Evolutionary conservation across 768 basidiomycete genomes (phyloP).

Genomic region (Mycena venus): DNA sequence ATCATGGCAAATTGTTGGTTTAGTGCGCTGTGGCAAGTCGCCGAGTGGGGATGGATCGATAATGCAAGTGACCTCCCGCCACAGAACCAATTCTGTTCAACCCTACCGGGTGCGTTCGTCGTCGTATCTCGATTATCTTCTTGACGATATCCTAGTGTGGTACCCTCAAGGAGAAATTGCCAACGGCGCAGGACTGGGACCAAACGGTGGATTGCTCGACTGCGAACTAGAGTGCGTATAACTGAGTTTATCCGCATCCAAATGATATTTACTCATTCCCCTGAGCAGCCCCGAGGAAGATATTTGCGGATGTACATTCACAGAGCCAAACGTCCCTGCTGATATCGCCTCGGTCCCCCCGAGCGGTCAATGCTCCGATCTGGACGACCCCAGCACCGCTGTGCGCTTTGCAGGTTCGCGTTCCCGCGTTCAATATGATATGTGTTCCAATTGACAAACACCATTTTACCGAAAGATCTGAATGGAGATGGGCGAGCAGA

Average conservation of each 20-base stretch:
- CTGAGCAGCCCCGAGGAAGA: background rate
- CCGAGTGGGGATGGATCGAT: constrained; percentile 15
- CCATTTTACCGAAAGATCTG: background rate
- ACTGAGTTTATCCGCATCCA: background rate
- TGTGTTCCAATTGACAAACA: background rate
- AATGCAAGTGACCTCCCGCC: background rate
- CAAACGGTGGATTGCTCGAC: constrained; percentile 7
- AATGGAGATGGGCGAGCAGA: constrained; percentile 11
- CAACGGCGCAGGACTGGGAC: background rate
- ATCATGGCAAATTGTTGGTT: constrained; percentile 7
- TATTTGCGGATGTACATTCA: background rate
- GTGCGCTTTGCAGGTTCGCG: constrained; percentile 12
- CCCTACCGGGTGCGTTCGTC: background rate
- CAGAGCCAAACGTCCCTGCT: background rate
- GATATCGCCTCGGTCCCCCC: background rate
- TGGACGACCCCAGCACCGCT: constrained; percentile 6
- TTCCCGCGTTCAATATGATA: too few species aligned
- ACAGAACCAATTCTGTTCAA: background rate
- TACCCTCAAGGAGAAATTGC: constrained; percentile 13
- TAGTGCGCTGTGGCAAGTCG: constrained; percentile 2
- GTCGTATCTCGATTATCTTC: background rate
- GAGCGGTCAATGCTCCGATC: background rate
- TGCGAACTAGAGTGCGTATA: background rate
- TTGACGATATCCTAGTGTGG: background rate
- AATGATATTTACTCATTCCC: background rate